A percentile compares a stretch with the other conserved stretches of the same genome.
Evolutionary conservation across 2,329 filamentous ascomycete species (phyloP).

Genomic region (Chaetomium olivaceum): DNA sequence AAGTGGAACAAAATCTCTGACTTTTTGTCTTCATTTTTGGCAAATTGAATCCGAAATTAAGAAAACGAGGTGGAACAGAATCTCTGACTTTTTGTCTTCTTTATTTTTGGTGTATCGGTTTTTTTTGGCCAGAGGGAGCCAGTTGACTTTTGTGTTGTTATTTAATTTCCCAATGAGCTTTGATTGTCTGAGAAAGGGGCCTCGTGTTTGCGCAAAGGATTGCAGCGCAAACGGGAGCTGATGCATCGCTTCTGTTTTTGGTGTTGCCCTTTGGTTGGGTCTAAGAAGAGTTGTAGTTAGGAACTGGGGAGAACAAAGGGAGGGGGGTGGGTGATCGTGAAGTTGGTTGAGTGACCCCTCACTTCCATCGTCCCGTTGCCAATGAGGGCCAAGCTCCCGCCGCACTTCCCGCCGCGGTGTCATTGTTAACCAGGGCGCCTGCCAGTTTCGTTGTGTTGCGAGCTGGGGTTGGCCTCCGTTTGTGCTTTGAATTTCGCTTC

Average conservation of each 20-base stretch:
- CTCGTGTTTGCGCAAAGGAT: neutral
- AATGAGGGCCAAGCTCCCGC: neutral
- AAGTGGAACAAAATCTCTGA: no score
- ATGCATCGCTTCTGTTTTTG: neutral
- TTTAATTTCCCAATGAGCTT: neutral
- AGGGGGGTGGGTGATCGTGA: neutral
- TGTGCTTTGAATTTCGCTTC: neutral
- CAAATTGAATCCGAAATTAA: no score
- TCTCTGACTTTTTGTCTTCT: no score
- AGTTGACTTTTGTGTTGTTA: neutral
- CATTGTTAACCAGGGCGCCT: neutral
- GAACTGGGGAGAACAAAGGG: neutral
- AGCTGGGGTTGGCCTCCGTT: neutral
- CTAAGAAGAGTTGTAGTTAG: neutral
- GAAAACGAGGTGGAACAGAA: no score
- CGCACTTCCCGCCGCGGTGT: neutral
- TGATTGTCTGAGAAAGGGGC: neutral
- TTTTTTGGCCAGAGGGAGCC: no score
- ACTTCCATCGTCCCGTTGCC: neutral
- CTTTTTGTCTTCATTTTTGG: no score
- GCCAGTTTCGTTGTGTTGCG: neutral
- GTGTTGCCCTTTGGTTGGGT: neutral
- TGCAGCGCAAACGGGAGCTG: neutral
- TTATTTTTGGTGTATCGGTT: no score
- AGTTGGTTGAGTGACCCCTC: slow-evolving; percentile 4